Evolutionary conservation across 257 asterid genomes (phyloP), one percentile per base, ranked within the genome.

Genomic region (Agastache rugosa): DNA sequence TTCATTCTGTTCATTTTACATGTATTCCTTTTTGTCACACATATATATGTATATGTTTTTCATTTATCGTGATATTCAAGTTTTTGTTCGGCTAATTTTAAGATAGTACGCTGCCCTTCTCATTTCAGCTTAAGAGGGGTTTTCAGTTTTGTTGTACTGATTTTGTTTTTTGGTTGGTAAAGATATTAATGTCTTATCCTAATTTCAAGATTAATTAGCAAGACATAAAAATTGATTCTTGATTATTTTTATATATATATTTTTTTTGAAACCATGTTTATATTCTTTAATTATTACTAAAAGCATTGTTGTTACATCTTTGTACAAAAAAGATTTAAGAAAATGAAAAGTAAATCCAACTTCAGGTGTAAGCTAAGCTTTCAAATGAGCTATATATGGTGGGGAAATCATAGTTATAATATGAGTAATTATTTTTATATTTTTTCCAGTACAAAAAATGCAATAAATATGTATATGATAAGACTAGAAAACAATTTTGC

Each of bases 391-490:
- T 9, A 55, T 31, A 56, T 63, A 15, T 8, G 14, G 25, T 19
- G 50, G 22, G 31, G 60, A 19, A 29, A 22, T 45, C 7, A 20
- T 27, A 39, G 15, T 22, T 11, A 22, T 41, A 31, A 8, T n/a
- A 31, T 5, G 6, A 14, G 0, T 1, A 60, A 61, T 4, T 31
- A 16, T 3, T 61, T 31, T 29, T 14, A 14, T 27, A 29, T 12
- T 8, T 34, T 55, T 56, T 7, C 6, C n/a, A n/a, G 10, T n/a
- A 16, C 11, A 5, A 58, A 5, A 58, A 11, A 58, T 58, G 11
- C 64, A 58, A 31, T 67, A 53, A 61, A 76, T 72, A 50, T 58
- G 55, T 66, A 16, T 70, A 68, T 39, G 67, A 69, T 37, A 45
- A 58, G 16, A 53, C 70, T 42, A 19, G n/a, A 27, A 17, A 65